phyloP scores from a whole-genome alignment of 495 filamentous ascomycete genomes.

The Amphirosellinia nigrospora region DNA sequence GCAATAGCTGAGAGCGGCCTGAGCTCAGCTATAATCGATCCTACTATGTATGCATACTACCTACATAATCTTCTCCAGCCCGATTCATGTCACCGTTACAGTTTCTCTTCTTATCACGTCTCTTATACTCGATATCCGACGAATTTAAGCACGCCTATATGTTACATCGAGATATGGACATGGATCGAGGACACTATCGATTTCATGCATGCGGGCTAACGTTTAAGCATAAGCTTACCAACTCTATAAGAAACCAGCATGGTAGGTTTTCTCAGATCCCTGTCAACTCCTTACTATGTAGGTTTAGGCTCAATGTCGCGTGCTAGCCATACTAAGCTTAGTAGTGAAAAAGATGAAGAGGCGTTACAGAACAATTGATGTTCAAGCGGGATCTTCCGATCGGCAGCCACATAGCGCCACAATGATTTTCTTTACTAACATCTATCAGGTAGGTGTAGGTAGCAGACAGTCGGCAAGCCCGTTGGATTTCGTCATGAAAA shows the following conservation, averaged over 20 bases:
- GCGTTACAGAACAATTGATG: background rate
- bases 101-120: background rate
- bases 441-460: background rate
- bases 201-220: conserved; percentile 1
- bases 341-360: background rate
- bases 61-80: background rate
- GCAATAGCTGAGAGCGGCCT: background rate
- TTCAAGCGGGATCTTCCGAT: background rate
- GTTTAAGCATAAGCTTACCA: conserved; percentile 4
- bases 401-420: background rate
- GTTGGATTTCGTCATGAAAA: background rate
- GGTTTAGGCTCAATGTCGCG: background rate
- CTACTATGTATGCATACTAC: conserved; percentile 7
- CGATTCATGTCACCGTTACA: background rate
- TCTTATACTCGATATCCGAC: background rate
- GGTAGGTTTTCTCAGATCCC: background rate
- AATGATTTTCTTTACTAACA: background rate
- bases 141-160: background rate
- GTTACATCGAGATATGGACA: background rate
- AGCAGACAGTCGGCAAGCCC: background rate
- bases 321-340: background rate
- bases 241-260: background rate
- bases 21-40: background rate
- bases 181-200: conserved; percentile 3
- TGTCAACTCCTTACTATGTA: conserved; percentile 2